phyloP scores from a whole-genome alignment of 306 rosid genomes.

The Cicer arietinum region DNA sequence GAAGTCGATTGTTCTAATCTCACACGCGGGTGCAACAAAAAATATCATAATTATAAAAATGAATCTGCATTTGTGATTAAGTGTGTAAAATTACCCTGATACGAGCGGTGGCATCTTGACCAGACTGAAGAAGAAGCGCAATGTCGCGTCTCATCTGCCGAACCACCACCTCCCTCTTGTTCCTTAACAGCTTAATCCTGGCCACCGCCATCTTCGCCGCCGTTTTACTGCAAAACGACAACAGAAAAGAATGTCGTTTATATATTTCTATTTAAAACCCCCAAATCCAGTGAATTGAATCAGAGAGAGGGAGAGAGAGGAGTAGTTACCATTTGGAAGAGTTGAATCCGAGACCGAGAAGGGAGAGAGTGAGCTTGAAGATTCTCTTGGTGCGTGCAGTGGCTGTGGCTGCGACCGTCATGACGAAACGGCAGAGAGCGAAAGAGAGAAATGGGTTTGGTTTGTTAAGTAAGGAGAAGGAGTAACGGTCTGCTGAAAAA shows the following conservation, averaged over 20 bases:
- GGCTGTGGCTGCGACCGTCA: conserved; percentile 69
- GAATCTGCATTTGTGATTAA: too few relatives aligned
- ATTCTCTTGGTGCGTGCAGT: conserved; percentile 64
- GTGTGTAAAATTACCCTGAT: conserved; percentile 62
- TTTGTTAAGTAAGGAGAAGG: conserved; percentile 22
- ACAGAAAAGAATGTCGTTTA: background rate
- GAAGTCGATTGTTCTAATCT: too few relatives aligned
- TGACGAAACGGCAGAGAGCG: conserved; percentile 34
- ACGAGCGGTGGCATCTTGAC: conserved; percentile 97
- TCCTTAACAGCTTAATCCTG: conserved; percentile 91
- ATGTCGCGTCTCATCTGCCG: conserved; percentile 99
- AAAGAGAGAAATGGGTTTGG: background rate
- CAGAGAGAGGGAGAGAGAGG: background rate
- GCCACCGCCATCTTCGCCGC: conserved; percentile 99
- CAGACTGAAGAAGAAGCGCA: conserved; percentile 88
- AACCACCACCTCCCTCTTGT: conserved; percentile 90
- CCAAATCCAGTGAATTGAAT: background rate
- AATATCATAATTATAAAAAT: too few relatives aligned
- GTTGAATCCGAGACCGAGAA: conserved; percentile 78
- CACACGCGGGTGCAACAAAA: too few relatives aligned
- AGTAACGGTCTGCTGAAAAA: conserved; percentile 46
- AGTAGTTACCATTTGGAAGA: conserved; percentile 81
- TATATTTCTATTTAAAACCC: background rate
- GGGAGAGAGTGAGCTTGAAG: conserved; percentile 64
- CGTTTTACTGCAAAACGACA: conserved; percentile 67